Percentiles rank a stretch among this genome's conserved stretches.
phyloP scores from a whole-genome alignment of 2,329 filamentous ascomycete genomes.

The Botrytis cinerea region DNA sequence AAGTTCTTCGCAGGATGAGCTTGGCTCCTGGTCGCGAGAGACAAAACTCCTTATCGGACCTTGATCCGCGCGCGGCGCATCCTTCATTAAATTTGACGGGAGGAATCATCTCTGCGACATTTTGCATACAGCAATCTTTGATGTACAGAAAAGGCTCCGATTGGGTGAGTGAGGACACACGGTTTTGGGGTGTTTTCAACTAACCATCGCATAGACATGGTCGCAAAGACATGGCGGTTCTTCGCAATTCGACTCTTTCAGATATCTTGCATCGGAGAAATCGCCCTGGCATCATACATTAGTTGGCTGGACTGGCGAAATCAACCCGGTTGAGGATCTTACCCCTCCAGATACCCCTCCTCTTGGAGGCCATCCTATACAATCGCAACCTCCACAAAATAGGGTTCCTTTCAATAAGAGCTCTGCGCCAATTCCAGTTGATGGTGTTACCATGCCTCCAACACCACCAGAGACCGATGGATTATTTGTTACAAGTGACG shows the following conservation, averaged over 20 bases:
- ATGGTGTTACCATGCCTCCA: constrained; percentile 57
- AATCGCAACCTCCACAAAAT: constrained; percentile 43
- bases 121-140: constrained; percentile 62
- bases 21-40: constrained; percentile 35
- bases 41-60: constrained; percentile 54
- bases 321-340: constrained; percentile 55
- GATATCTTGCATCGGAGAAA: constrained; percentile 79
- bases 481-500: constrained; percentile 67
- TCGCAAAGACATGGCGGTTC: constrained; percentile 81
- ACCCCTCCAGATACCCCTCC: constrained; percentile 53
- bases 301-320: constrained; percentile 93
- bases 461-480: constrained; percentile 66
- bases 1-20: constrained; percentile 50
- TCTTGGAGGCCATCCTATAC: constrained; percentile 47
- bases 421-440: constrained; percentile 76
- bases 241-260: constrained; percentile 87
- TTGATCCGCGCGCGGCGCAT: constrained; percentile 53
- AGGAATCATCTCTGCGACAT: constrained; percentile 67
- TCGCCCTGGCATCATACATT: constrained; percentile 89
- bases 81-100: constrained; percentile 61
- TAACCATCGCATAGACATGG: constrained; percentile 59
- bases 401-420: constrained; percentile 64
- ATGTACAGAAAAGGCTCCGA: constrained; percentile 59
- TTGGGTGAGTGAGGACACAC: constrained; percentile 54
- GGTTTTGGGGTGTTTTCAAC: constrained; percentile 14